A percentile compares a stretch with the other conserved stretches of the same genome.
These are phyloP conservation scores for Russula sp. DNA, from an alignment of 768 basidiomycete genomes.

Conservation along the genomic window DNA sequence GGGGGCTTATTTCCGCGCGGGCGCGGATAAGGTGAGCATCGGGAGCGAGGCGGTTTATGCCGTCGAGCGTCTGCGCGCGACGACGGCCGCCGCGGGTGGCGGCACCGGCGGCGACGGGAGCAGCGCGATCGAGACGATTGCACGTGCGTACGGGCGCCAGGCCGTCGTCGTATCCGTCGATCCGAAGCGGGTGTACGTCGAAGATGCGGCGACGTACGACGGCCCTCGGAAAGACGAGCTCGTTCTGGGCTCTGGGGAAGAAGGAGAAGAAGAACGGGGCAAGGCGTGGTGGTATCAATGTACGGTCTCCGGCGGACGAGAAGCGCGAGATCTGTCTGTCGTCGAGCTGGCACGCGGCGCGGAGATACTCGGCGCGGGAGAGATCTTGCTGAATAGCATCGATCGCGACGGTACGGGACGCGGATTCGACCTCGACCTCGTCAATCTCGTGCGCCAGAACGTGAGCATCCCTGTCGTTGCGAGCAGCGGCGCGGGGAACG, in stretches of 20 bases:
- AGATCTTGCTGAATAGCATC: slow-evolving; percentile 92
- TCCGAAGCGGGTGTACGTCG: slow-evolving; percentile 80
- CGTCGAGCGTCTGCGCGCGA: slow-evolving; percentile 69
- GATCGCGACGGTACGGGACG: slow-evolving; percentile 91
- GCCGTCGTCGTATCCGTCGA: slow-evolving; percentile 98
- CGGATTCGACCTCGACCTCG: slow-evolving; percentile 85
- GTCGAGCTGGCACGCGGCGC: slow-evolving; percentile 88
- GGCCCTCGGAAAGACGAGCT: slow-evolving; percentile 66
- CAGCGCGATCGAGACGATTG: slow-evolving; percentile 91
- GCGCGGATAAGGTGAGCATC: slow-evolving; percentile 98
- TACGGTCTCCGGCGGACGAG: slow-evolving; percentile 91
- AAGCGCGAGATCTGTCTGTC: slow-evolving; percentile 75
- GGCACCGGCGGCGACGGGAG: slow-evolving; percentile 48
- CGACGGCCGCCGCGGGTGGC: not conserved
- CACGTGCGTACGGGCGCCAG: slow-evolving; percentile 84
- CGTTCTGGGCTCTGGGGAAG: slow-evolving; percentile 38
- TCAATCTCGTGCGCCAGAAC: slow-evolving; percentile 64
- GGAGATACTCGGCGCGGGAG: slow-evolving; percentile 89
- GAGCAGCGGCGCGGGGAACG: slow-evolving; percentile 84
- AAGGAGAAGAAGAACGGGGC: slow-evolving; percentile 40
- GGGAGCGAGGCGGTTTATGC: slow-evolving; percentile 94
- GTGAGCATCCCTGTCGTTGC: slow-evolving; percentile 93
- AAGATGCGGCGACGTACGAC: slow-evolving; percentile 46
- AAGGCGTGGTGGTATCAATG: slow-evolving; percentile 99
- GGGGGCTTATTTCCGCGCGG: slow-evolving; percentile 91